phyloP scores from a whole-genome alignment of 2,329 filamentous ascomycete species.

The Aspergillus sp. region DNA sequence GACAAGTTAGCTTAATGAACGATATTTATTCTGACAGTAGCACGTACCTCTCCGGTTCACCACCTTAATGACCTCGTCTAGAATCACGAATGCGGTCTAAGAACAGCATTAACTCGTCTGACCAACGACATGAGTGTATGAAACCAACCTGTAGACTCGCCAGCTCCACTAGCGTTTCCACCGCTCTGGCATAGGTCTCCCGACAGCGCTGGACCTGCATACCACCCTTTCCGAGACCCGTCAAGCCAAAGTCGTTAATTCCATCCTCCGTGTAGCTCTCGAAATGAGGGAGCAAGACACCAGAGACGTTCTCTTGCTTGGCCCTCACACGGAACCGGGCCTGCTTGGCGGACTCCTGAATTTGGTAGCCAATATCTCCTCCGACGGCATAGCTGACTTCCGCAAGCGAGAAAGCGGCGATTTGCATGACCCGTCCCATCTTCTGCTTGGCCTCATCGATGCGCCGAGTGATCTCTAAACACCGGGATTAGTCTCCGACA shows the following conservation, averaged over 20 bases:
- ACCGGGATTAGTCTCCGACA: conserved; percentile 27
- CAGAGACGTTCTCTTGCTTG: conserved; percentile 97
- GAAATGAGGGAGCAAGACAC: conserved; percentile 90
- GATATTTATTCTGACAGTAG: neutral
- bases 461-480: conserved; percentile 83
- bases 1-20: conserved; percentile 26
- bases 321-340: conserved; percentile 91
- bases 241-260: conserved; percentile 94
- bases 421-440: conserved; percentile 99
- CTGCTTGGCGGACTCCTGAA: conserved; percentile 91
- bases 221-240: conserved; percentile 91
- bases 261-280: conserved; percentile 87
- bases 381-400: conserved; percentile 97
- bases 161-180: conserved; percentile 92
- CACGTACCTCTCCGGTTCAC: conserved; percentile 85
- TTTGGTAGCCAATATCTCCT: conserved; percentile 93
- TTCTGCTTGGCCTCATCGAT: conserved; percentile 99
- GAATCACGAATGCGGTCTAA: conserved; percentile 90
- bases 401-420: conserved; percentile 94
- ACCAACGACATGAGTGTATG: neutral
- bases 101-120: conserved; percentile 17
- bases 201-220: conserved; percentile 94
- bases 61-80: conserved; percentile 99
- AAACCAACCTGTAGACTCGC: conserved; percentile 74
- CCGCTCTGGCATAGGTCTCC: conserved; percentile 93